Conservation (phyloP, 768 basidiomycete genomes). For the Strobilomyces echinocephalus region DNA sequence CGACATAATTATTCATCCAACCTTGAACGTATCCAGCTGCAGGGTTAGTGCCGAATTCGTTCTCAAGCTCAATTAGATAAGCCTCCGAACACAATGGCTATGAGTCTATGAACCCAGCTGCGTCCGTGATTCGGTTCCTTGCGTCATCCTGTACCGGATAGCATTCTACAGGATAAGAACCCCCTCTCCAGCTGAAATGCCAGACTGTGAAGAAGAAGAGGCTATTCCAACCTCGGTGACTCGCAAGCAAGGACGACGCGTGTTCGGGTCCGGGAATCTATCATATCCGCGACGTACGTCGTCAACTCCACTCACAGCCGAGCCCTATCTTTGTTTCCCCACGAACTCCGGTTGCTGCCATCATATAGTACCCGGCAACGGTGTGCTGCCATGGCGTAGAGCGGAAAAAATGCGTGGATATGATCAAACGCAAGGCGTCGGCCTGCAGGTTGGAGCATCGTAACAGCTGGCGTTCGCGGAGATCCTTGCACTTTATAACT, state of each 20-base stretch:
- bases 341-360: conserved; percentile 1
- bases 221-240: conserved; percentile 2
- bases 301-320: conserved; percentile 6
- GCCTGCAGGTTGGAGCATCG: neutral
- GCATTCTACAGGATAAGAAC: conserved; percentile 5
- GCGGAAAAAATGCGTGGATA: neutral
- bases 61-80: conserved; percentile 29
- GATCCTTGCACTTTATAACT: conserved; percentile 9
- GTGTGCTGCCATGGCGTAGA: neutral
- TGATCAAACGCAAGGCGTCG: conserved; percentile 6
- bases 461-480: neutral
- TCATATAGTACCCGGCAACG: conserved; percentile 4
- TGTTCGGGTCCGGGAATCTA: conserved; percentile 19
- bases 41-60: conserved; percentile 9
- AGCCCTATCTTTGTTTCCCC: conserved; percentile 1
- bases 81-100: conserved; percentile 27
- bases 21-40: conserved; percentile 16
- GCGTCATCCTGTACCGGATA: conserved; percentile 15
- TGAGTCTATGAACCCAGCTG: conserved; percentile 1
- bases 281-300: conserved; percentile 12
- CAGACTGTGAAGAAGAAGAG: neutral
- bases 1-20: conserved; percentile 19
- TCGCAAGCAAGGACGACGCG: neutral
- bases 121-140: conserved; percentile 12
- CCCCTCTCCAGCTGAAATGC: neutral